Evolutionary conservation across 148 eudicot species (phyloP).

Genomic region (Pouteria glomerata): DNA sequence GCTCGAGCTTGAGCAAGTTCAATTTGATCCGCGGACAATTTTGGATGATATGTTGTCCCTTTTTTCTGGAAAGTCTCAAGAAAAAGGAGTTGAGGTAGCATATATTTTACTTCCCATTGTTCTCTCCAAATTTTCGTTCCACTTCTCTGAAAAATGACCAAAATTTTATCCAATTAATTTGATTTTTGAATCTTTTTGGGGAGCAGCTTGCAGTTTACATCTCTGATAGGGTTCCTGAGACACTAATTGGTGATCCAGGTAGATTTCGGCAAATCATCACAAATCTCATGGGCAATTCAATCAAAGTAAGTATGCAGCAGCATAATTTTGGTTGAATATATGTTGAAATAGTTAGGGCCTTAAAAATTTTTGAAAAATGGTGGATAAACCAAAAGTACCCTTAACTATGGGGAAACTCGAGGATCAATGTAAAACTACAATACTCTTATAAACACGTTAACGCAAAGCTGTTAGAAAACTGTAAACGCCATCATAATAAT

Average conservation of each 20-base stretch:
- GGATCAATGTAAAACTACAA: too few species aligned
- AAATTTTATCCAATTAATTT: not conserved
- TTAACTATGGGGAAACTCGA: too few species aligned
- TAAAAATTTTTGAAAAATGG: not conserved
- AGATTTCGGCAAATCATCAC: conserved; percentile 92
- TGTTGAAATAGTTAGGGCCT: not conserved
- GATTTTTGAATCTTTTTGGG: conserved; percentile 1
- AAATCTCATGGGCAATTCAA: conserved; percentile 92
- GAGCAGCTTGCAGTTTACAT: conserved; percentile 79
- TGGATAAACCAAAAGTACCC: too few species aligned
- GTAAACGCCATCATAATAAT: too few species aligned
- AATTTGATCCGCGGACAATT: conserved; percentile 71
- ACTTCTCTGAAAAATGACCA: conserved; percentile 1
- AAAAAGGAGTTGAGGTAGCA: conserved; percentile 89
- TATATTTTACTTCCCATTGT: not conserved
- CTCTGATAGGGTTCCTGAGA: conserved; percentile 71
- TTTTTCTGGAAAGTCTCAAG: conserved; percentile 92
- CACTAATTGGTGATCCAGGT: conserved; percentile 89
- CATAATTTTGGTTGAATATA: not conserved
- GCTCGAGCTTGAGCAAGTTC: conserved; percentile 86
- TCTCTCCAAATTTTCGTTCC: not conserved
- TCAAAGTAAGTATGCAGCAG: conserved; percentile 55
- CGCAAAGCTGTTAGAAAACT: too few species aligned
- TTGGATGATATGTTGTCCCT: conserved; percentile 87
- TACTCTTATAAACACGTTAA: too few species aligned